A percentile compares a stretch with the other conserved stretches of the same genome.
Evolutionary conservation across 192 early-diverging fungal species (phyloP).

Genomic region (Mortierella alpina): DNA sequence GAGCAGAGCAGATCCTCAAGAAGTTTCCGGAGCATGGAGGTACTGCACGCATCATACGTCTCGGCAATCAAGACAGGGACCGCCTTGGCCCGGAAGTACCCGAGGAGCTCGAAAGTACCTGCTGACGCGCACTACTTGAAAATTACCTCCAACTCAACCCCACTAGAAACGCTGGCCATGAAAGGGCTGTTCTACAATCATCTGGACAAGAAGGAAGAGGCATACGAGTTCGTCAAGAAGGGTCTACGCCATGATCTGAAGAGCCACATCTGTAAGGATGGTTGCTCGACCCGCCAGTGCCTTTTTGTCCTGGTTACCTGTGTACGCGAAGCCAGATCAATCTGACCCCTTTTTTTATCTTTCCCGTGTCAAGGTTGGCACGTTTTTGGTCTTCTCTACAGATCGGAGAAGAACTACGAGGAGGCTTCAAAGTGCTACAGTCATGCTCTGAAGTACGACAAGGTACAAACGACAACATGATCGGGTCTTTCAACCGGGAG

Average conservation of each 20-base stretch:
- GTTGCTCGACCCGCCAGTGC: too few relatives aligned
- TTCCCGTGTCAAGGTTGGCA: constrained; percentile 79
- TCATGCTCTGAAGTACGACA: constrained; percentile 87
- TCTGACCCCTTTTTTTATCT: not conserved
- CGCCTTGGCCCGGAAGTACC: too few relatives aligned
- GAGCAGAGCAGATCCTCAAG: constrained; percentile 90
- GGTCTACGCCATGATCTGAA: constrained; percentile 83
- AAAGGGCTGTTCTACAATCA: constrained; percentile 93
- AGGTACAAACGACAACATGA: constrained; percentile 51
- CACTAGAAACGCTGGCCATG: constrained; percentile 90
- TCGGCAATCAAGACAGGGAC: too few relatives aligned
- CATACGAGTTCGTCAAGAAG: constrained; percentile 85
- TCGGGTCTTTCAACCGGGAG: too few relatives aligned
- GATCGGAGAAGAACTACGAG: constrained; percentile 91
- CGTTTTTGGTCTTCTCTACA: constrained; percentile 92
- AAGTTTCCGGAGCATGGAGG: constrained; percentile 93
- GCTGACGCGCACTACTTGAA: too few relatives aligned
- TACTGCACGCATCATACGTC: constrained; percentile 20
- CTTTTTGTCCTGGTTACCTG: too few relatives aligned
- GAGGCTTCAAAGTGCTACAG: constrained; percentile 94
- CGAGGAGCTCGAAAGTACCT: too few relatives aligned
- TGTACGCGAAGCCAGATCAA: not conserved
- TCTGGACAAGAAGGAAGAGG: constrained; percentile 93
- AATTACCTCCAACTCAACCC: too few relatives aligned
- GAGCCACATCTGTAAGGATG: constrained; percentile 85